Evolutionary conservation across 2,329 filamentous ascomycete species (phyloP).

Genomic region (Hymenoscyphus fraxineus): DNA sequence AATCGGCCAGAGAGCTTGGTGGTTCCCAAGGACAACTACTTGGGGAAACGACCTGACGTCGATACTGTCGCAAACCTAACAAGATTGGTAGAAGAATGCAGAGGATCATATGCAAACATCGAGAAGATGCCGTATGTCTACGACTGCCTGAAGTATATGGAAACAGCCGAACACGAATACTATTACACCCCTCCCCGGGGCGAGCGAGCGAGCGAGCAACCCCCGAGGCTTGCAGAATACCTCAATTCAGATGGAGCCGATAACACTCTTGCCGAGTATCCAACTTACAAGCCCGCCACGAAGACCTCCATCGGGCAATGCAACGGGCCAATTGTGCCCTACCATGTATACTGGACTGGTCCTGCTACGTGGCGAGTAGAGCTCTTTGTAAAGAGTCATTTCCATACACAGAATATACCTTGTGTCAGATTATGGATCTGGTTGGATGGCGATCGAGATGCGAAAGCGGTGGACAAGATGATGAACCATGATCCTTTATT

Average conservation of each 20-base stretch:
- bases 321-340: conserved; percentile 52
- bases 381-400: conserved; percentile 53
- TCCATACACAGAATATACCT: conserved; percentile 53
- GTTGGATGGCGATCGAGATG: conserved; percentile 50
- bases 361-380: conserved; percentile 55
- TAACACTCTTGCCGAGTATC: conserved; percentile 34
- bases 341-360: conserved; percentile 55
- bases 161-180: conserved; percentile 46
- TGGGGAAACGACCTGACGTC: conserved; percentile 47
- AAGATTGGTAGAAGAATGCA: conserved; percentile 49
- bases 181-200: conserved; percentile 41
- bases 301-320: conserved; percentile 45
- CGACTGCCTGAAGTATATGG: conserved; percentile 49
- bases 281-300: conserved; percentile 37
- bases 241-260: conserved; percentile 35
- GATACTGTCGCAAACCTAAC: conserved; percentile 51
- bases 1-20: conserved; percentile 49
- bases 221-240: conserved; percentile 32
- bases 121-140: conserved; percentile 53
- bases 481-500: conserved; percentile 49
- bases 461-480: conserved; percentile 48
- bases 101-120: conserved; percentile 48
- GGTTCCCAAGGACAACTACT: conserved; percentile 47
- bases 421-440: conserved; percentile 52
- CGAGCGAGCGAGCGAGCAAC: conserved; percentile 33